Evolutionary conservation across 2,329 filamentous ascomycete genomes (phyloP).

Genomic region (Shiraia bambusicola): DNA sequence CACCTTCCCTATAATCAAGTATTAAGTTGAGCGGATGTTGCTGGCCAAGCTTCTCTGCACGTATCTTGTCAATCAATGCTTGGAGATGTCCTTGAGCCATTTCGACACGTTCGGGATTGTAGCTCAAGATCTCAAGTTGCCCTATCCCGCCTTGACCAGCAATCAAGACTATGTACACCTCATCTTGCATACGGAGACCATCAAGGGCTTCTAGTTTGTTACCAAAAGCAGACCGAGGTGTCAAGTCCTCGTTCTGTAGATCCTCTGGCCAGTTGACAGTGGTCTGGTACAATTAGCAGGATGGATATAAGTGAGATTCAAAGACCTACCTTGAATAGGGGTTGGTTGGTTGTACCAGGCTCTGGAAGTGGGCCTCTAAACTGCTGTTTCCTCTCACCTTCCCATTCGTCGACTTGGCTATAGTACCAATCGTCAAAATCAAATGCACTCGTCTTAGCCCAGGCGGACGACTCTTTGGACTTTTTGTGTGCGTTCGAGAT

Average conservation of each 20-base stretch:
- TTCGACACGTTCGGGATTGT: slow-evolving; percentile 14
- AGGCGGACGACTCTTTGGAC: slow-evolving; percentile 23
- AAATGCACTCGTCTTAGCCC: slow-evolving; percentile 32
- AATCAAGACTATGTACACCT: slow-evolving; percentile 31
- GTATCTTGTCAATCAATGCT: slow-evolving; percentile 24
- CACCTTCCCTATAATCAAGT: slow-evolving; percentile 29
- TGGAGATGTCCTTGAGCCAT: slow-evolving; percentile 23
- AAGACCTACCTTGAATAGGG: slow-evolving; percentile 12
- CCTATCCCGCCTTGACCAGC: slow-evolving; percentile 5
- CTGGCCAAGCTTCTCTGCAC: slow-evolving; percentile 10
- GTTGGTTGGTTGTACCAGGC: slow-evolving; percentile 3
- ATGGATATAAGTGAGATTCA: neutral
- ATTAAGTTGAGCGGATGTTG: slow-evolving; percentile 22
- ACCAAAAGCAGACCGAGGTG: slow-evolving; percentile 31
- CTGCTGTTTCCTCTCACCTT: slow-evolving; percentile 17
- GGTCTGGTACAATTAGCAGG: slow-evolving; percentile 9
- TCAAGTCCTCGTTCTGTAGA: slow-evolving; percentile 12
- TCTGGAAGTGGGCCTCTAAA: slow-evolving; percentile 25
- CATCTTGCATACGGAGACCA: slow-evolving; percentile 25
- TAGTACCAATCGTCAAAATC: slow-evolving; percentile 27
- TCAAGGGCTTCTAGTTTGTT: slow-evolving; percentile 32
- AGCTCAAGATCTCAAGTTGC: slow-evolving; percentile 27
- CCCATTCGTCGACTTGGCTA: slow-evolving; percentile 15
- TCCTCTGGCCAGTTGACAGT: slow-evolving; percentile 28
- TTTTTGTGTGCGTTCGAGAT: slow-evolving; percentile 23